These are phyloP conservation scores for Hirsutella minnesotensis DNA, from an alignment of 2,329 filamentous ascomycete genomes.

Conservation along the genomic window DNA sequence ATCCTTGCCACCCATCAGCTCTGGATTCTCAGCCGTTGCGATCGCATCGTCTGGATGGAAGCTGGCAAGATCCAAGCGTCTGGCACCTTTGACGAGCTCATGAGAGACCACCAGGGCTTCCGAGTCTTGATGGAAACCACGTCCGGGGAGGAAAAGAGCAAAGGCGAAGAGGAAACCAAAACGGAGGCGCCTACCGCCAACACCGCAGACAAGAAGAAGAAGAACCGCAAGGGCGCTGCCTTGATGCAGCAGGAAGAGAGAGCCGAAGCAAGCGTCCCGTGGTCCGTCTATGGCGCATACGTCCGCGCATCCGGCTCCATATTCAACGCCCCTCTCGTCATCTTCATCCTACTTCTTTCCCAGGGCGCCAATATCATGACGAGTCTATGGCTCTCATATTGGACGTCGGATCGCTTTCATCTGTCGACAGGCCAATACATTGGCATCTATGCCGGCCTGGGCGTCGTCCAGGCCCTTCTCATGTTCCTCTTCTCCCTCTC, in stretches of 20 bases:
- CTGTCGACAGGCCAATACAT: constrained; percentile 61
- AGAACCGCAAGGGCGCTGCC: constrained; percentile 42
- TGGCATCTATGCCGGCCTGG: constrained; percentile 59
- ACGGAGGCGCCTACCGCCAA: constrained; percentile 25
- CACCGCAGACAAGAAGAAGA: constrained; percentile 21
- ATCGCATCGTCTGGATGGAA: constrained; percentile 90
- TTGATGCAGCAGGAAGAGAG: constrained; percentile 66
- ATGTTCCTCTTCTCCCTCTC: constrained; percentile 73
- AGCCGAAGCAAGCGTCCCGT: constrained; percentile 65
- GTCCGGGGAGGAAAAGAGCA: constrained; percentile 51
- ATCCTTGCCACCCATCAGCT: constrained; percentile 92
- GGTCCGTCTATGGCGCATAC: constrained; percentile 70
- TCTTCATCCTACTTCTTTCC: constrained; percentile 53
- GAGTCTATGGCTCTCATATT: constrained; percentile 86
- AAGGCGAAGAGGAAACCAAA: constrained; percentile 27
- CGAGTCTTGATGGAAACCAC: constrained; percentile 76
- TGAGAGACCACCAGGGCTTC: constrained; percentile 68
- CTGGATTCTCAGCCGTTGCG: constrained; percentile 81
- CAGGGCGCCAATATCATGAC: constrained; percentile 81
- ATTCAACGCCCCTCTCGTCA: constrained; percentile 53
- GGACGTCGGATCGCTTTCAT: constrained; percentile 70
- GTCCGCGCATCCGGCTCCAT: constrained; percentile 62
- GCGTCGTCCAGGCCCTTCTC: constrained; percentile 55
- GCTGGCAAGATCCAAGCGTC: constrained; percentile 72
- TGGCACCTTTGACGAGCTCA: constrained; percentile 82